A percentile compares a stretch with the other conserved stretches of the same genome.
These are phyloP conservation scores for Boletus reticuloceps DNA, from an alignment of 768 basidiomycete genomes.

Conservation along the genomic window DNA sequence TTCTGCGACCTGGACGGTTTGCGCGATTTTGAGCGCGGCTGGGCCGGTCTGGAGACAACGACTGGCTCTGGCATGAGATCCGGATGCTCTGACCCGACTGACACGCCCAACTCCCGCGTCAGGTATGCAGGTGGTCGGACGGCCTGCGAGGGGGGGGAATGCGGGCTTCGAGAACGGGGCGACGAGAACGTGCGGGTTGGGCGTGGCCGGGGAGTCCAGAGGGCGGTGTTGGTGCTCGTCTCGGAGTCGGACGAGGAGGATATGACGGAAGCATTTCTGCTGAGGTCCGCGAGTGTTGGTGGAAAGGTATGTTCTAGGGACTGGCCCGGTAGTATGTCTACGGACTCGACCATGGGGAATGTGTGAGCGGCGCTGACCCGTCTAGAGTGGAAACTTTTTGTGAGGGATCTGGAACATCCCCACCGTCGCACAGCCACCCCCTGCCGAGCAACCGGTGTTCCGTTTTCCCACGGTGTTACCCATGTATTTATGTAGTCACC, in stretches of 20 bases:
- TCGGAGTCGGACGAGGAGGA: constrained; percentile 63
- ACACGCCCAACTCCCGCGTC: constrained; percentile 51
- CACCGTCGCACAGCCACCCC: constrained; percentile 22
- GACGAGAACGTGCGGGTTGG: constrained; percentile 64
- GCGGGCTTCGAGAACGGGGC: constrained; percentile 55
- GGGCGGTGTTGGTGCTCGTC: constrained; percentile 36
- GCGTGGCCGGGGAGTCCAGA: constrained; percentile 47
- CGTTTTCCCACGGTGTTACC: background rate
- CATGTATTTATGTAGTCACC: too few species aligned
- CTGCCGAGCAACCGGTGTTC: constrained; percentile 10
- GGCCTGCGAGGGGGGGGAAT: constrained; percentile 36
- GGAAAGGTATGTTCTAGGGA: constrained; percentile 18
- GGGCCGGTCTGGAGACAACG: constrained; percentile 7
- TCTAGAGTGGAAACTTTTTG: background rate
- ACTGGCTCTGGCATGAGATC: constrained; percentile 11
- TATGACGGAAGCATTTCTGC: constrained; percentile 75
- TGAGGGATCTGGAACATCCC: constrained; percentile 14
- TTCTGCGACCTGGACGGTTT: constrained; percentile 41
- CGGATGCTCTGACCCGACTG: constrained; percentile 24
- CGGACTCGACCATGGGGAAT: constrained; percentile 5
- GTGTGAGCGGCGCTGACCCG: too few species aligned
- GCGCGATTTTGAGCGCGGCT: constrained; percentile 40
- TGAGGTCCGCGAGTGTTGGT: constrained; percentile 59
- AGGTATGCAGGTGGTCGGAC: constrained; percentile 51
- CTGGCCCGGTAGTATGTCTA: background rate